These are phyloP conservation scores for Lipomyces starkeyi DNA, from an alignment of 805 yeast species.

Conservation along the genomic window DNA sequence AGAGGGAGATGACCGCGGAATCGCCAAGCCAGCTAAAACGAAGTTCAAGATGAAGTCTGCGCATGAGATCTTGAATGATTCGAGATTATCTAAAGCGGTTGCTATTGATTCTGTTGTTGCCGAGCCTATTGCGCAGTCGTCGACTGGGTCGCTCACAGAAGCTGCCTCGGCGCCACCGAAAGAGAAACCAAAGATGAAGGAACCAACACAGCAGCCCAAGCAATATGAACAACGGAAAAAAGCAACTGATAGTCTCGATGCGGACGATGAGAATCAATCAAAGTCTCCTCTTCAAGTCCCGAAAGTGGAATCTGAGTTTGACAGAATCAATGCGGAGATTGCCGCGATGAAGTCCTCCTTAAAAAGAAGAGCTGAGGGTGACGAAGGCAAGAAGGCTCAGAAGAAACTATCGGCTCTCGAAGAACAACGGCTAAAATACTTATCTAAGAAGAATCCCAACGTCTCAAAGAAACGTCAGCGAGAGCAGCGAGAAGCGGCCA, in stretches of 20 bases:
- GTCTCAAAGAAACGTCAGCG: constrained; percentile 19
- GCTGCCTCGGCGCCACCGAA: not conserved
- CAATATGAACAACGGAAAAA: not conserved
- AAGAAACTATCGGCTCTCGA: constrained; percentile 42
- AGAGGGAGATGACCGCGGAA: constrained; percentile 40
- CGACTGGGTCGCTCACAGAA: not conserved
- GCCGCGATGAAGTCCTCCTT: constrained; percentile 32
- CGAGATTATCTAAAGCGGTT: constrained; percentile 17
- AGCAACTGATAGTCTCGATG: not conserved
- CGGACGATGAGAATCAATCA: constrained; percentile 13
- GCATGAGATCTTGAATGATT: constrained; percentile 34
- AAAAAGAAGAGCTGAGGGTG: constrained; percentile 13
- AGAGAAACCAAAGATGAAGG: not conserved
- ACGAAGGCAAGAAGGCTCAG: constrained; percentile 1
- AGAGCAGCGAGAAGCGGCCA: constrained; percentile 43
- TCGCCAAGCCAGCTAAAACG: constrained; percentile 8
- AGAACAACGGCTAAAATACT: constrained; percentile 42
- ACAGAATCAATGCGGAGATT: constrained; percentile 33
- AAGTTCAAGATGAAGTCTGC: constrained; percentile 42
- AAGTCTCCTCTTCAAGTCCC: constrained; percentile 15
- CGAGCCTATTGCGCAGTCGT: not conserved
- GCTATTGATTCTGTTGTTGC: constrained; percentile 1
- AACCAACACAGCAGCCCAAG: not conserved
- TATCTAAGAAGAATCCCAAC: constrained; percentile 7
- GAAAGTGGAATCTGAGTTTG: constrained; percentile 29